Conservation (phyloP, 2,329 filamentous ascomycete genomes). For the Talaromyces sp. region DNA sequence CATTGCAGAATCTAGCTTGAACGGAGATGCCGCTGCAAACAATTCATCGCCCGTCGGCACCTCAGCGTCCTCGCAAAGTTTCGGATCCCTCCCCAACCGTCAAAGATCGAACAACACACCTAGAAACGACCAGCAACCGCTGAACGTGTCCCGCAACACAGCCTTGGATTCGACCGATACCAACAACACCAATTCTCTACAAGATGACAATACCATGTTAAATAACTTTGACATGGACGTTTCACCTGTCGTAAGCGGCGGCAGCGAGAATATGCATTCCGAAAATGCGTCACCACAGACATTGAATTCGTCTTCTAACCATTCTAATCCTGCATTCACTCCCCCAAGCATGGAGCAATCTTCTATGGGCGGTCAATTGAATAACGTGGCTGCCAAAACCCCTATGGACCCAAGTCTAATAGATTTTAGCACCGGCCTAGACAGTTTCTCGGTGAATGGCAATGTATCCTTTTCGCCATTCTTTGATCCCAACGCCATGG, state of each 20-base stretch:
- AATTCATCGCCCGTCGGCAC: conserved; percentile 11
- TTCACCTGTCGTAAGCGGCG: conserved; percentile 28
- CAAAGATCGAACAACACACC: conserved; percentile 20
- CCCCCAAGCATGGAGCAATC: conserved; percentile 28
- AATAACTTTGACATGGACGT: conserved; percentile 32
- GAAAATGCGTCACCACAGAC: conserved; percentile 37
- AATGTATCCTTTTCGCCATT: conserved; percentile 8
- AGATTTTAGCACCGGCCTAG: background rate
- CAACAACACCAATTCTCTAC: conserved; percentile 9
- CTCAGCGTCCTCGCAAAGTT: background rate
- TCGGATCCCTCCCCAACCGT: conserved; percentile 26
- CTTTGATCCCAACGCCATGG: conserved; percentile 13
- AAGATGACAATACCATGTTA: conserved; percentile 13
- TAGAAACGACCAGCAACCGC: background rate
- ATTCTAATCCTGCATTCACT: conserved; percentile 35
- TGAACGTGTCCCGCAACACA: background rate
- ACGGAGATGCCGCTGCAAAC: background rate
- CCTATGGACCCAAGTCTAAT: background rate
- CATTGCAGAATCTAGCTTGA: background rate
- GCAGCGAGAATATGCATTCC: conserved; percentile 30
- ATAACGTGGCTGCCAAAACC: background rate
- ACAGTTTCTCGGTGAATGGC: background rate
- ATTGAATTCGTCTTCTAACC: conserved; percentile 37
- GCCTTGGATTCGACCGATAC: background rate
- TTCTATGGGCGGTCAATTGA: conserved; percentile 1